Evolutionary conservation across 768 basidiomycete species (phyloP).

Genomic region (Rhodotorula paludigena): DNA sequence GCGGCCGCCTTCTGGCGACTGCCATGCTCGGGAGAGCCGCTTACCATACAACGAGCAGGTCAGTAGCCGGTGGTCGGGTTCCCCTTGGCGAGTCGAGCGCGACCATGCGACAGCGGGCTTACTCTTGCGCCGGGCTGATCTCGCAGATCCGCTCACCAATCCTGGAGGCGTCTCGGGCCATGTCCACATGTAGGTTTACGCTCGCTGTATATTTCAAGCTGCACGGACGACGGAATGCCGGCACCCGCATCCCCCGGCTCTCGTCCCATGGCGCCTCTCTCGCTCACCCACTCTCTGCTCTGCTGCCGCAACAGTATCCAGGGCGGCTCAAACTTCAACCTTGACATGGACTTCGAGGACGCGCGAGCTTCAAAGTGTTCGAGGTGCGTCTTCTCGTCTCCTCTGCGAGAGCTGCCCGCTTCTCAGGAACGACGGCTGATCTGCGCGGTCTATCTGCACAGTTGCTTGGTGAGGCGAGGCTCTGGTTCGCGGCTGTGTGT

Average conservation of each 20-base stretch:
- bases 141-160: constrained; percentile 3
- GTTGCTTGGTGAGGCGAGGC: background rate
- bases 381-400: background rate
- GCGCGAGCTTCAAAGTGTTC: constrained; percentile 7
- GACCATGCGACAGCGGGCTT: too few species aligned
- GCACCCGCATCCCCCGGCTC: too few species aligned
- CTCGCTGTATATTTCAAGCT: too few species aligned
- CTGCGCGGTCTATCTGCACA: background rate
- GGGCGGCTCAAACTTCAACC: constrained; percentile 27
- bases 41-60: too few species aligned
- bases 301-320: background rate
- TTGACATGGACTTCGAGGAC: constrained; percentile 9
- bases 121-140: background rate
- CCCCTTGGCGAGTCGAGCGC: too few species aligned
- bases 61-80: too few species aligned
- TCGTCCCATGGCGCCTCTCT: too few species aligned
- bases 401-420: background rate
- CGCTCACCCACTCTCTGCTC: too few species aligned
- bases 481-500: too few species aligned
- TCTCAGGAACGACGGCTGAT: too few species aligned
- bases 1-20: constrained; percentile 1
- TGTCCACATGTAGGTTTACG: constrained; percentile 1
- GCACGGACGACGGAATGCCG: too few species aligned
- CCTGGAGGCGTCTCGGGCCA: background rate
- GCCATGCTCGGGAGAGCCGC: too few species aligned